A percentile compares a stretch with the other conserved stretches of the same genome.
phyloP scores from a whole-genome alignment of 2,329 filamentous ascomycete genomes.

The Talaromyces piceae region DNA sequence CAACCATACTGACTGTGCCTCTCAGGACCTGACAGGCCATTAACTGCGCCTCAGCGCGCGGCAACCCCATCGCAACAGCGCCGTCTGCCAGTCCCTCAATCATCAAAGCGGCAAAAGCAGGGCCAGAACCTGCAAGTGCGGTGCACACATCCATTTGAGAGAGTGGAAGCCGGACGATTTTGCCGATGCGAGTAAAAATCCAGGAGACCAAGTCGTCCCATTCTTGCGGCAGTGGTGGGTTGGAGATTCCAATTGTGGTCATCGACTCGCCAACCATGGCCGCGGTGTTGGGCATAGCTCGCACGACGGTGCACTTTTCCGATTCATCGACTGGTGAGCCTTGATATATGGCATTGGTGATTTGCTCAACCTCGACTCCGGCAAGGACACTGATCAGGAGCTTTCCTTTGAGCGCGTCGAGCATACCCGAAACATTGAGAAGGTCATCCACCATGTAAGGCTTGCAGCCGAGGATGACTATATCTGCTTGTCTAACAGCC shows the following conservation, averaged over 20 bases:
- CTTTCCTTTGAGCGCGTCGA: conserved; percentile 67
- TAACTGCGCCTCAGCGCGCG: conserved; percentile 50
- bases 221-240: conserved; percentile 39
- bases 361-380: conserved; percentile 63
- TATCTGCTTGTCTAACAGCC: conserved; percentile 60
- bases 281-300: conserved; percentile 81
- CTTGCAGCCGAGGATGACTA: conserved; percentile 74
- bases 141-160: conserved; percentile 51
- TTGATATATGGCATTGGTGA: conserved; percentile 58
- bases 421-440: conserved; percentile 60
- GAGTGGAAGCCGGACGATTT: conserved; percentile 45
- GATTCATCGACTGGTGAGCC: conserved; percentile 31
- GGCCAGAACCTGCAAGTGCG: conserved; percentile 54
- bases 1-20: conserved; percentile 52
- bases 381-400: conserved; percentile 75
- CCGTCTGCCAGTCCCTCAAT: conserved; percentile 55
- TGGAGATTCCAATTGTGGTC: conserved; percentile 63
- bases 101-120: conserved; percentile 54
- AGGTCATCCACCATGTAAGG: conserved; percentile 65
- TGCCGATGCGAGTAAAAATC: conserved; percentile 49
- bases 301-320: conserved; percentile 50
- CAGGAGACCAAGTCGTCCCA: conserved; percentile 43
- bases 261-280: conserved; percentile 71
- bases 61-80: conserved; percentile 56
- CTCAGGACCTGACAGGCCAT: conserved; percentile 58